Conservation (phyloP, 2,329 filamentous ascomycete genomes). For the Monosporascus sp. region DNA sequence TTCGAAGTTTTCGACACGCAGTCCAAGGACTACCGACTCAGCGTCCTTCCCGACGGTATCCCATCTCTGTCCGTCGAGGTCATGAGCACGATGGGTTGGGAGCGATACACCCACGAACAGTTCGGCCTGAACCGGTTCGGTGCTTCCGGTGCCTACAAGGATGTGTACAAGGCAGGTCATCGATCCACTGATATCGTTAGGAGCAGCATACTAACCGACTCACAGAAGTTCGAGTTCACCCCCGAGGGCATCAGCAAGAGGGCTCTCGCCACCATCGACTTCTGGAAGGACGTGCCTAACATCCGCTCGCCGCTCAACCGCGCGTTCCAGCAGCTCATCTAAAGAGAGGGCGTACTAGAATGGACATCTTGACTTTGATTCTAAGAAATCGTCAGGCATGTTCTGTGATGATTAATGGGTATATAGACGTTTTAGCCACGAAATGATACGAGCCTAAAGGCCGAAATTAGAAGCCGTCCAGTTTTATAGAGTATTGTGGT, state of each 20-base stretch:
- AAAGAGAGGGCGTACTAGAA: conserved; percentile 32
- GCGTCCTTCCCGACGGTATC: conserved; percentile 88
- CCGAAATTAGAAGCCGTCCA: conserved; percentile 1
- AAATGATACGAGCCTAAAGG: conserved; percentile 13
- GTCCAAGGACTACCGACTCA: conserved; percentile 89
- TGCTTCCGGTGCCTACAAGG: conserved; percentile 94
- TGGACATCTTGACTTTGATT: not conserved
- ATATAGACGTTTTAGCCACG: conserved; percentile 21
- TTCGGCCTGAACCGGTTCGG: conserved; percentile 99
- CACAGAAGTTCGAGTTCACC: conserved; percentile 97
- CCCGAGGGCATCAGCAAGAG: conserved; percentile 96
- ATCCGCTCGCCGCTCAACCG: conserved; percentile 94
- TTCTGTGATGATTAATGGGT: conserved; percentile 4
- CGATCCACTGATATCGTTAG: not conserved
- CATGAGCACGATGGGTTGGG: conserved; percentile 97
- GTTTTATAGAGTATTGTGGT: not conserved
- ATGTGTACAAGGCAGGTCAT: conserved; percentile 79
- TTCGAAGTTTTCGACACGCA: conserved; percentile 95
- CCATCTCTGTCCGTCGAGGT: conserved; percentile 91
- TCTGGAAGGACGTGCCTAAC: conserved; percentile 91
- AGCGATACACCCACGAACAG: conserved; percentile 98
- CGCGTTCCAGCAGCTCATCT: conserved; percentile 96
- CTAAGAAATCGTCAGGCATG: not conserved
- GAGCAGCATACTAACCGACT: conserved; percentile 29
- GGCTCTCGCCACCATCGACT: conserved; percentile 83